Evolutionary conservation across 345 rosid genomes (phyloP).

Genomic region (Carallia brachiata): DNA sequence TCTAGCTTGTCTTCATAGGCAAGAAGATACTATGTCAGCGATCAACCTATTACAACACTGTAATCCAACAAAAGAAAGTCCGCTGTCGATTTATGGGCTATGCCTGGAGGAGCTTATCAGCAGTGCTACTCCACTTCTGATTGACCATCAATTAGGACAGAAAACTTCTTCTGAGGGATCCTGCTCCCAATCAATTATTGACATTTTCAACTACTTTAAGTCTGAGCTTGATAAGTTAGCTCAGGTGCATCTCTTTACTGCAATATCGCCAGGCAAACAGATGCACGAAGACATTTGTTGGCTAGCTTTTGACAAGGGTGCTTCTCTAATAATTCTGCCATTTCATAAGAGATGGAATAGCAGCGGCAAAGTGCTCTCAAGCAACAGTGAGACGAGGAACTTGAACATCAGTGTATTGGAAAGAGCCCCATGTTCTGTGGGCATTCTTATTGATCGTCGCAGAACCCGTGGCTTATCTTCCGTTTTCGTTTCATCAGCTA

Average conservation of each 20-base stretch:
- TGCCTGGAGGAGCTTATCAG: conserved; percentile 18
- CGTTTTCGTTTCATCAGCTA: neutral
- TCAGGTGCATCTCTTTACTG: conserved; percentile 23
- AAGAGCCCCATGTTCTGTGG: conserved; percentile 29
- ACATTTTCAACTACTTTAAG: conserved; percentile 15
- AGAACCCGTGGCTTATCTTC: conserved; percentile 11
- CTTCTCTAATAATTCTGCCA: conserved; percentile 18
- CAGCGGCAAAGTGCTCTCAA: conserved; percentile 17
- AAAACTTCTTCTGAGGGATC: conserved; percentile 1
- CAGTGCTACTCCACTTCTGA: conserved; percentile 17
- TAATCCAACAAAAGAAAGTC: conserved; percentile 15
- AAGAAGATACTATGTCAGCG: conserved; percentile 19
- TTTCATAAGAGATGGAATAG: conserved; percentile 24
- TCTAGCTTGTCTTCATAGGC: conserved; percentile 23
- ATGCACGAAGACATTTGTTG: conserved; percentile 30
- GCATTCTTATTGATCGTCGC: conserved; percentile 26
- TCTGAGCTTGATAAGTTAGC: conserved; percentile 7
- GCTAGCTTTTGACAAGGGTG: conserved; percentile 22
- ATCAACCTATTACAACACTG: conserved; percentile 19
- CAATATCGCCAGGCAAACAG: conserved; percentile 16
- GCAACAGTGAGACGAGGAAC: conserved; percentile 2
- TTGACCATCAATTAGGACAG: conserved; percentile 25
- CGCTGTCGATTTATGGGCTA: conserved; percentile 19
- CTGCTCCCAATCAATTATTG: conserved; percentile 6
- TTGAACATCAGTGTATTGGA: conserved; percentile 20